These are phyloP conservation scores for Sutorius eximius DNA, from an alignment of 1,284 basidiomycete genomes.

Conservation along the genomic window DNA sequence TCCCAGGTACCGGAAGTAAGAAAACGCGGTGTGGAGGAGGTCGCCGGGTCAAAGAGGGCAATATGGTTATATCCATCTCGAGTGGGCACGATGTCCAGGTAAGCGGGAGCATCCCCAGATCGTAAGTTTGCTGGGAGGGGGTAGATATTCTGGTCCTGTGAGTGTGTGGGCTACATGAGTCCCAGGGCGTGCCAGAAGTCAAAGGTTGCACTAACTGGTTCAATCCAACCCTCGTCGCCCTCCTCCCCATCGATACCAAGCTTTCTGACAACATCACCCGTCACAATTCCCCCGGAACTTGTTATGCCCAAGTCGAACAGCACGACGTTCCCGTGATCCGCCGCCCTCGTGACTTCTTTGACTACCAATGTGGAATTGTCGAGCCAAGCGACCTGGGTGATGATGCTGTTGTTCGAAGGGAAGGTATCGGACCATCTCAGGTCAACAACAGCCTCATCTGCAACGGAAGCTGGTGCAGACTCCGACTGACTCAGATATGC, in stretches of 20 bases:
- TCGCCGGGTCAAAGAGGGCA: conserved; percentile 81
- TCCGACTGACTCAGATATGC: conserved; percentile 42
- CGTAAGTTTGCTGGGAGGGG: conserved; percentile 51
- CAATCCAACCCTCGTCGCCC: conserved; percentile 93
- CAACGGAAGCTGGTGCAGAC: conserved; percentile 36
- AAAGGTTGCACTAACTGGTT: conserved; percentile 50
- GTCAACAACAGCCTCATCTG: conserved; percentile 50
- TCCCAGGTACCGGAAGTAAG: conserved; percentile 91
- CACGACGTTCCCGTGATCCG: conserved; percentile 75
- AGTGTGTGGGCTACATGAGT: conserved; percentile 12
- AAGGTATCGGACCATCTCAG: conserved; percentile 69
- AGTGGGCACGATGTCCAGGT: conserved; percentile 85
- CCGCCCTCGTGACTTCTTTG: conserved; percentile 85
- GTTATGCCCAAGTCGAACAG: conserved; percentile 61
- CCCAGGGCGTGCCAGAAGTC: conserved; percentile 3
- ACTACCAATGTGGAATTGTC: conserved; percentile 74
- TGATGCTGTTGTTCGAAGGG: conserved; percentile 63
- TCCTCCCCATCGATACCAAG: conserved; percentile 81
- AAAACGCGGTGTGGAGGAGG: conserved; percentile 69
- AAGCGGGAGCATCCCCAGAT: conserved; percentile 54
- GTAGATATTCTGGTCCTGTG: conserved; percentile 60
- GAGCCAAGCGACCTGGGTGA: conserved; percentile 87
- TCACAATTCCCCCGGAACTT: conserved; percentile 24
- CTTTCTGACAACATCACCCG: conserved; percentile 67
- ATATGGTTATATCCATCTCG: conserved; percentile 84